These are phyloP conservation scores for Pichia kluyveri DNA, from an alignment of 805 yeast genomes.

Conservation along the genomic window DNA sequence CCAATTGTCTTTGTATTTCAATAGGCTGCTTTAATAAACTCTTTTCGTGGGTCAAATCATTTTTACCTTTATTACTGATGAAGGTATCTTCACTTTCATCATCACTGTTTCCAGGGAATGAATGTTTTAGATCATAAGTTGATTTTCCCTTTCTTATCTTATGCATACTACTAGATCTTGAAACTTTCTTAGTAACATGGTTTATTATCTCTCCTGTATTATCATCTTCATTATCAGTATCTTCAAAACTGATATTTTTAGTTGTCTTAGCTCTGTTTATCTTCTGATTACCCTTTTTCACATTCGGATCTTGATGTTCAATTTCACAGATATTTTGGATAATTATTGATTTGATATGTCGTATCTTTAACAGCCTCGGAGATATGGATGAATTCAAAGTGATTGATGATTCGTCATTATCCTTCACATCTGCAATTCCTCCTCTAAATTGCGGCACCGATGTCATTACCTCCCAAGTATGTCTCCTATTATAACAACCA, in stretches of 20 bases:
- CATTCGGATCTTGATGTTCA: not conserved
- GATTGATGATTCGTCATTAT: not conserved
- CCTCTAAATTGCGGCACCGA: slow-evolving; percentile 7
- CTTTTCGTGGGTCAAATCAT: not conserved
- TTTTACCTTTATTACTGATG: no score
- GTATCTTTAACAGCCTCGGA: slow-evolving; percentile 15
- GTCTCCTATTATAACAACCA: no score
- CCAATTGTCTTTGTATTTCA: slow-evolving; percentile 18
- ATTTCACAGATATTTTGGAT: not conserved
- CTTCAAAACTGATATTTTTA: not conserved
- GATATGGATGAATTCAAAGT: slow-evolving; percentile 6
- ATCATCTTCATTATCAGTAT: not conserved
- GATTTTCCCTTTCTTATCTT: slow-evolving; percentile 1
- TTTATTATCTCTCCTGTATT: no score
- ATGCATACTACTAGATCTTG: not conserved
- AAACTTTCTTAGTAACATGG: no score
- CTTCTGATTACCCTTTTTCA: not conserved
- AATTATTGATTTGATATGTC: slow-evolving; percentile 15
- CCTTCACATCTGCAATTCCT: not conserved
- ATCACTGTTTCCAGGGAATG: no score
- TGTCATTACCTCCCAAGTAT: slow-evolving; percentile 2
- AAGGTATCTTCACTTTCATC: no score
- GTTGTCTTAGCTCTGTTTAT: not conserved
- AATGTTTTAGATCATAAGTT: not conserved
- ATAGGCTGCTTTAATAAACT: not conserved